These are phyloP conservation scores for Trametes polyzona DNA, from an alignment of 1,284 basidiomycete species.

Conservation along the genomic window DNA sequence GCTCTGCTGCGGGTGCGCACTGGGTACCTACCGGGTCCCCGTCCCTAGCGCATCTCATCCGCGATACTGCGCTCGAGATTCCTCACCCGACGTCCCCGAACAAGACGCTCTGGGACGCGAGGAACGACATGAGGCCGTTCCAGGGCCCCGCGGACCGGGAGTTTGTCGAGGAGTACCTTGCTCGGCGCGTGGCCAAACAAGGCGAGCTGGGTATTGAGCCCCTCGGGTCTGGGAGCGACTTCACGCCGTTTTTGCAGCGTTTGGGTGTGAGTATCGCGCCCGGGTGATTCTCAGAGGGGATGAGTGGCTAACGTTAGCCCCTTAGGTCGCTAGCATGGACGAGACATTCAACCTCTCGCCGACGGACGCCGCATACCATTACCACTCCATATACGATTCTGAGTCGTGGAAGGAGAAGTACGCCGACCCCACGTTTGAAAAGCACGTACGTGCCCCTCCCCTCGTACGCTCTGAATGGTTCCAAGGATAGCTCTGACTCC, in stretches of 20 bases:
- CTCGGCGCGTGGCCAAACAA: conserved; percentile 29
- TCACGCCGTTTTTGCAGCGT: conserved; percentile 78
- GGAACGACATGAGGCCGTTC: conserved; percentile 57
- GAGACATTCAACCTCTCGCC: conserved; percentile 52
- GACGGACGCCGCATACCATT: conserved; percentile 73
- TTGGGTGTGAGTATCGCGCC: conserved; percentile 45
- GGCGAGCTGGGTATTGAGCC: conserved; percentile 40
- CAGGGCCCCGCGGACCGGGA: conserved; percentile 40
- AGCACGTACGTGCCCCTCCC: conserved; percentile 50
- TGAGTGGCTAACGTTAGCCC: too few relatives aligned
- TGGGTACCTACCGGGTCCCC: conserved; percentile 65
- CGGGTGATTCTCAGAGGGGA: neutral
- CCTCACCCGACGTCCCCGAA: conserved; percentile 61
- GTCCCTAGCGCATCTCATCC: conserved; percentile 78
- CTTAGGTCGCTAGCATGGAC: conserved; percentile 56
- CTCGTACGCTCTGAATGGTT: neutral
- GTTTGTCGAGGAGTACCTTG: conserved; percentile 32
- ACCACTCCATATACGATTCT: conserved; percentile 77
- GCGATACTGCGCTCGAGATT: conserved; percentile 66
- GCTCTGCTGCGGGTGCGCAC: conserved; percentile 70
- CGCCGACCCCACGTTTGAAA: conserved; percentile 72
- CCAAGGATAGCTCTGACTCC: neutral
- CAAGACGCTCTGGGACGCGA: conserved; percentile 70
- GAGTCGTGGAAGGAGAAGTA: conserved; percentile 72
- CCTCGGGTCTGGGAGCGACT: conserved; percentile 72